Evolutionary conservation across 2,329 filamentous ascomycete genomes (phyloP).

Genomic region (Didymella sp.): DNA sequence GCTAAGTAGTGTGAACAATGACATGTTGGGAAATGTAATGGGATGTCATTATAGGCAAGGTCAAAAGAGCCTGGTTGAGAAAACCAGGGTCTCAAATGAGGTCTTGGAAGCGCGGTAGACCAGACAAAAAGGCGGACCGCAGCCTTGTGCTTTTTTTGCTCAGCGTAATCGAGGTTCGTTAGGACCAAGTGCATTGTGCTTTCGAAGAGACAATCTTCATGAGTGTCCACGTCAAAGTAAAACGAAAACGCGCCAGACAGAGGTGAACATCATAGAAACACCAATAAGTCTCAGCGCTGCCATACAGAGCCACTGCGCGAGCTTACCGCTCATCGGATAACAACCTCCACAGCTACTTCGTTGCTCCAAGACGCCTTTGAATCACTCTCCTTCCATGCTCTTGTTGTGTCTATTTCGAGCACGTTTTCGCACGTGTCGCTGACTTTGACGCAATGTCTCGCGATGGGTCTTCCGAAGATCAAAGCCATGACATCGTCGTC

Average conservation of each 20-base stretch:
- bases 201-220: neutral
- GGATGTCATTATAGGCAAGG: no score
- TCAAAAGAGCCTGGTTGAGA: no score
- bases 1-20: no score
- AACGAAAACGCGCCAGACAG: neutral
- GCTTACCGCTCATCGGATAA: conserved; percentile 34
- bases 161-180: neutral
- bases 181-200: neutral
- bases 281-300: neutral
- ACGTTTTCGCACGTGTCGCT: conserved; percentile 63
- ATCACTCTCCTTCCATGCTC: conserved; percentile 78
- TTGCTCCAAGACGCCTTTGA: conserved; percentile 79
- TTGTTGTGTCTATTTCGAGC: conserved; percentile 76
- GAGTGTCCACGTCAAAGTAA: neutral
- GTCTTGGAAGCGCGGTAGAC: no score
- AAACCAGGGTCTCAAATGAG: no score
- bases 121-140: neutral
- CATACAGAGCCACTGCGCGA: neutral
- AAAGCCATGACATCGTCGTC: conserved; percentile 74
- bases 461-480: conserved; percentile 74
- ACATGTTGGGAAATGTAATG: no score
- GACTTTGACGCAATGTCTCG: conserved; percentile 68
- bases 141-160: neutral
- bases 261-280: neutral
- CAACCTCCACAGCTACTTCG: conserved; percentile 44